Conservation (phyloP, 805 yeast species). For the Kazachstania kunashirensis region DNA sequence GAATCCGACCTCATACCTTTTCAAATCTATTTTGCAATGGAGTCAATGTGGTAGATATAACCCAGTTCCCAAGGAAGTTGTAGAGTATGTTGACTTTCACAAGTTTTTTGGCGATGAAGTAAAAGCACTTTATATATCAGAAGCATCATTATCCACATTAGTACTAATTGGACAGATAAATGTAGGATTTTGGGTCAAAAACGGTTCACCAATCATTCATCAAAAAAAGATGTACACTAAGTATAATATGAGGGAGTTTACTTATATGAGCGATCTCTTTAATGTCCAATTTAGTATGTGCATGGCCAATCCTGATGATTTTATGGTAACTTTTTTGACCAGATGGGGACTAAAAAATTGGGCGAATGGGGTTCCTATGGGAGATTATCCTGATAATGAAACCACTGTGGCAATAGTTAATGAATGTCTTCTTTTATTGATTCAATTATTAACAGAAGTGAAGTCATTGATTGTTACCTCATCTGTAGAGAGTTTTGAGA, state of each 20-base stretch:
- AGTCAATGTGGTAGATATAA: constrained; percentile 27
- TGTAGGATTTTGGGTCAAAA: constrained; percentile 89
- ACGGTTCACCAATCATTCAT: constrained; percentile 71
- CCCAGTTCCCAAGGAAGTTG: constrained; percentile 12
- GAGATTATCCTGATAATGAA: constrained; percentile 36
- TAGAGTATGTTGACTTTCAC: constrained; percentile 12
- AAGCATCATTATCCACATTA: constrained; percentile 66
- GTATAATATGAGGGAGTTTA: constrained; percentile 72
- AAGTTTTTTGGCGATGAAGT: constrained; percentile 14
- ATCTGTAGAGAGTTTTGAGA: constrained; percentile 40
- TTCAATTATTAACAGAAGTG: constrained; percentile 60
- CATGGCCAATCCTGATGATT: constrained; percentile 45
- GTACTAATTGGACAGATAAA: constrained; percentile 77
- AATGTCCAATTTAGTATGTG: constrained; percentile 55
- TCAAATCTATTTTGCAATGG: constrained; percentile 27
- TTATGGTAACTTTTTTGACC: constrained; percentile 46
- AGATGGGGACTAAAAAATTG: constrained; percentile 62
- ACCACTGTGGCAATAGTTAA: constrained; percentile 55
- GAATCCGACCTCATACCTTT: constrained; percentile 27
- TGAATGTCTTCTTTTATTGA: constrained; percentile 62
- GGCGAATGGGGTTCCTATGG: constrained; percentile 36
- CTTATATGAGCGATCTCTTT: constrained; percentile 69
- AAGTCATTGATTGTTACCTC: constrained; percentile 42
- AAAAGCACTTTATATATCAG: constrained; percentile 30
- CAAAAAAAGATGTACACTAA: constrained; percentile 74